Evolutionary conservation across 495 filamentous ascomycete species (phyloP), one percentile per base, ranked within the genome.

Genomic region (Penicillium herquei): DNA sequence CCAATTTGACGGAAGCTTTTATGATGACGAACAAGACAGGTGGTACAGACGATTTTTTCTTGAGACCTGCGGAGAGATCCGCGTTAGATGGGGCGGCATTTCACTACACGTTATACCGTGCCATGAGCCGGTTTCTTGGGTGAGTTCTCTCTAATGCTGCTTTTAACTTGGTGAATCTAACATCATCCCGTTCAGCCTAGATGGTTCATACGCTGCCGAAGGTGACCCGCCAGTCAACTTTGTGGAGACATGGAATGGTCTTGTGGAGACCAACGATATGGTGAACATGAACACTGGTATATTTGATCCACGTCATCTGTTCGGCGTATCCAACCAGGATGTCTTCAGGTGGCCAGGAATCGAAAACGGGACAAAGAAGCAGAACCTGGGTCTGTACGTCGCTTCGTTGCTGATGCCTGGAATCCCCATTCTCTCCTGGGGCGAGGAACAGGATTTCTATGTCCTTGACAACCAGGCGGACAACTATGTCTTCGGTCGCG

Each of bases 341-440:
- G 84, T 90, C 4, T 87, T 90, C 69, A 79, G 86, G 11, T 90
- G 87, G 87, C 86, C 87, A 13, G 77, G 82, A 1, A 77, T 90
- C 53, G 62, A 78, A 18, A 71, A 78, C 49, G 87, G 87, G 18
- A 79, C 79, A 0, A 76, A 87, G 58, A 75, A 83, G 46, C 76
- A 80, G 69, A 65, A 88, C 3, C 73, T 90, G 0, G 87, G 74
- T 9, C 66, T 78, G 4, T 89, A 85, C 57, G 77, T 90, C 51
- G 84, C 80, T 0, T 86, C 84, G 14, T 53, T 89, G 8, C 65
- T 84, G 46, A 72, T 89, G 57, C 87, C 87, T 4, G 87, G 87
- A 21, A 82, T 86, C 31, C 87, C 87, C 1, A 70, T 86, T 13
- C 62, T 87, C 9, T 67, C 82, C n/a, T 90, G 83, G 78, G 87